Conservation (phyloP, 2,329 filamentous ascomycete genomes). For the Zarea fungicola region DNA sequence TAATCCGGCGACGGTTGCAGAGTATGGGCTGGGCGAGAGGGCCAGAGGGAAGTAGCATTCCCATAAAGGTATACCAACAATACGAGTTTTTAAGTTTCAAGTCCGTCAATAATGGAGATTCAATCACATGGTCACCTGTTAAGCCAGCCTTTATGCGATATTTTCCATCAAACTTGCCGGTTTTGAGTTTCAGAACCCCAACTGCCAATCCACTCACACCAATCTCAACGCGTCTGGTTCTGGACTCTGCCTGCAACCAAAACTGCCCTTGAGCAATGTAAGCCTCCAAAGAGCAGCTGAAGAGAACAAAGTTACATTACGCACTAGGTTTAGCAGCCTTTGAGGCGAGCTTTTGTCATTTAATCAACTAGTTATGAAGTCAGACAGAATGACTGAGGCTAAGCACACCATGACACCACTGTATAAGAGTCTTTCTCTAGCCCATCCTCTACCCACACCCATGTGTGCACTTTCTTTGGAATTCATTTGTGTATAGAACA, state of each 20-base stretch:
- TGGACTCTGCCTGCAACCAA: background rate
- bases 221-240: background rate
- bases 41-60: background rate
- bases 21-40: background rate
- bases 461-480: background rate
- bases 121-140: background rate
- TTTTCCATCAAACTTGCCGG: background rate
- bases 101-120: background rate
- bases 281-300: background rate
- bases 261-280: background rate
- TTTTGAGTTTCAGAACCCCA: background rate
- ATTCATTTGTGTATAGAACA: too few relatives aligned
- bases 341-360: background rate
- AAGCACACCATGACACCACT: background rate
- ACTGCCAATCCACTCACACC: conserved; percentile 3
- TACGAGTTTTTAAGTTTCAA: background rate
- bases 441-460: background rate
- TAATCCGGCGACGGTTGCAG: background rate
- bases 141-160: background rate
- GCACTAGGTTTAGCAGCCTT: too few relatives aligned
- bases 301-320: background rate
- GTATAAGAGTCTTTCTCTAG: conserved; percentile 8
- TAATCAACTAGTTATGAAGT: background rate
- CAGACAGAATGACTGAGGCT: background rate
- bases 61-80: background rate